phyloP scores from a whole-genome alignment of 768 basidiomycete genomes.

The Cyclocybe cylindracea region DNA sequence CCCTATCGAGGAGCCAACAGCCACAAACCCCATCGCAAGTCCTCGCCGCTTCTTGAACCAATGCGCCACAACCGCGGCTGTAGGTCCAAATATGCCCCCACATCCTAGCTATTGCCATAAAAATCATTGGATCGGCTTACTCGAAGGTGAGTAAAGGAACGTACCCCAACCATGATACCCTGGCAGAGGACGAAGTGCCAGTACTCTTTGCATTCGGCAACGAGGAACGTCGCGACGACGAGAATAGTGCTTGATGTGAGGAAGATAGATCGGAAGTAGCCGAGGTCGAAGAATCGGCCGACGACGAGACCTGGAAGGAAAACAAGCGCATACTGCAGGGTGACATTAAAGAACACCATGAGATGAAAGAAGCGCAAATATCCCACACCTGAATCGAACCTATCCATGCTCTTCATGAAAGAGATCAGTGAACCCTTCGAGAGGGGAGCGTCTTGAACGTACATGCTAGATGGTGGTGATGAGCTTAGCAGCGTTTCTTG shows the following conservation, averaged over 20 bases:
- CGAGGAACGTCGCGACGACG: conserved; percentile 60
- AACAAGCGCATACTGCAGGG: conserved; percentile 55
- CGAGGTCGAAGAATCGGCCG: conserved; percentile 75
- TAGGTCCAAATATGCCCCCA: conserved; percentile 65
- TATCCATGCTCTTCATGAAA: conserved; percentile 65
- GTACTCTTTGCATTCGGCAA: conserved; percentile 68
- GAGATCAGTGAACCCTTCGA: background rate
- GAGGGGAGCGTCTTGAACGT: conserved; percentile 13
- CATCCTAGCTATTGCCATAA: conserved; percentile 37
- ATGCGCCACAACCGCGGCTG: conserved; percentile 61
- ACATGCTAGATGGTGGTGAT: conserved; percentile 67
- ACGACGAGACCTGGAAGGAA: conserved; percentile 63
- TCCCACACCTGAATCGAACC: conserved; percentile 66
- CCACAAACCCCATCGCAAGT: conserved; percentile 62
- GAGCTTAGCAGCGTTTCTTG: conserved; percentile 49
- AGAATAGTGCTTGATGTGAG: conserved; percentile 48
- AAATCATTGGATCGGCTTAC: conserved; percentile 1
- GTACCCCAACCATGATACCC: conserved; percentile 64
- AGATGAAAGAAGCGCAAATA: background rate
- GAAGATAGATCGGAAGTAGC: conserved; percentile 58
- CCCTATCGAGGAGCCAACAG: conserved; percentile 68
- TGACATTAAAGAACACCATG: background rate
- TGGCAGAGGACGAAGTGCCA: conserved; percentile 83
- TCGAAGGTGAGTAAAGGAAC: conserved; percentile 16
- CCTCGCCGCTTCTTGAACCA: conserved; percentile 71